Evolutionary conservation across 176 grass and related monocot genomes (phyloP).

Genomic region (Olyra latifolia): DNA sequence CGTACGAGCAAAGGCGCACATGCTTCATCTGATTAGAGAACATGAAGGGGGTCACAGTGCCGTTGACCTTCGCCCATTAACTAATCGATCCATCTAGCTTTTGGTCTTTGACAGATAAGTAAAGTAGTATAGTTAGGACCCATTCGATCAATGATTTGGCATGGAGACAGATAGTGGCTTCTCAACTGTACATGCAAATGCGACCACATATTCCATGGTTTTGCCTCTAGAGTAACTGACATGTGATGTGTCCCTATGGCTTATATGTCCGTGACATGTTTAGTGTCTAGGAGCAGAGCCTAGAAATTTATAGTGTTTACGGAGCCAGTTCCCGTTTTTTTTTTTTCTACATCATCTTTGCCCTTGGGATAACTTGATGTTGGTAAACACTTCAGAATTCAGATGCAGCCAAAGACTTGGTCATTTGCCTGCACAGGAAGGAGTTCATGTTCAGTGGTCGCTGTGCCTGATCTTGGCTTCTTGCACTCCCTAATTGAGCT

Average conservation of each 20-base stretch:
- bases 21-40: background rate
- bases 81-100: background rate
- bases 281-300: too few relatives aligned
- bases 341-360: slow-evolving; percentile 16
- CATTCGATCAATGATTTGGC: slow-evolving; percentile 34
- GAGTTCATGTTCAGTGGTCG: background rate
- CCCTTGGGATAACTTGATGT: background rate
- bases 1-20: slow-evolving; percentile 1
- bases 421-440: background rate
- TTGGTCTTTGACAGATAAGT: background rate
- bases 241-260: too few relatives aligned
- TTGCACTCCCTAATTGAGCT: background rate
- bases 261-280: too few relatives aligned
- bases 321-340: background rate
- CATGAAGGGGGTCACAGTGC: background rate
- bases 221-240: too few relatives aligned
- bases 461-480: background rate
- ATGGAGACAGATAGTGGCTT: slow-evolving; percentile 13
- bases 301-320: too few relatives aligned
- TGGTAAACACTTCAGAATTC: background rate
- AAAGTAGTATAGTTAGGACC: background rate
- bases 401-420: slow-evolving; percentile 7
- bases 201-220: slow-evolving; percentile 3
- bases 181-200: slow-evolving; percentile 4
- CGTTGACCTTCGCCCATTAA: background rate